Conservation (phyloP, 371 early-diverging fungal genomes). For the Mortierella sp. region DNA sequence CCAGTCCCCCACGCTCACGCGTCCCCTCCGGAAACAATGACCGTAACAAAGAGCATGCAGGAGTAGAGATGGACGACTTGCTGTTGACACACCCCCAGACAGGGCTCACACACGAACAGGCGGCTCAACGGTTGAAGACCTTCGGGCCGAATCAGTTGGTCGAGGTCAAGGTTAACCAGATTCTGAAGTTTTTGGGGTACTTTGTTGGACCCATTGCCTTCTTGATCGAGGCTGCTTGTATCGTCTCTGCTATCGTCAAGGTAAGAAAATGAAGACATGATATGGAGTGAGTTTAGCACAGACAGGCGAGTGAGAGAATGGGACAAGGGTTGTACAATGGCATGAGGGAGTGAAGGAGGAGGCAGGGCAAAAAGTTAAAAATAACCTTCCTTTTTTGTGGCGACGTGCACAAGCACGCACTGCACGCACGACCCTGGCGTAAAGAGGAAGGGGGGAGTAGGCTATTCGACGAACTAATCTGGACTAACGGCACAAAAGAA, state of each 20-base stretch:
- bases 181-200: slow-evolving; percentile 81
- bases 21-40: neutral
- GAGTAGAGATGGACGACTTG: slow-evolving; percentile 64
- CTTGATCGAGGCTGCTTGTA: slow-evolving; percentile 76
- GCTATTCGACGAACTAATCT: neutral
- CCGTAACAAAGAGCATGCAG: slow-evolving; percentile 8
- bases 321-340: neutral
- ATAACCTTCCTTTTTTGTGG: neutral
- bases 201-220: slow-evolving; percentile 80
- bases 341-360: neutral
- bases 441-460: neutral
- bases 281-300: too few species aligned
- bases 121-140: slow-evolving; percentile 58
- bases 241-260: slow-evolving; percentile 68
- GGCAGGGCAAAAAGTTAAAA: neutral
- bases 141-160: slow-evolving; percentile 70
- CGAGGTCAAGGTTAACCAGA: slow-evolving; percentile 74
- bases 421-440: neutral
- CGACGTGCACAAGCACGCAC: neutral
- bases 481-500: neutral
- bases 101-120: slow-evolving; percentile 63
- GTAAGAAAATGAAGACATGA: slow-evolving; percentile 20
- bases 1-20: neutral
- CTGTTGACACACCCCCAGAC: slow-evolving; percentile 63
- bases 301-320: neutral